Evolutionary conservation across 225 moss, liverwort and hornwort genomes (phyloP), one percentile per base, ranked within the genome.

Genomic region (Climacium dendroides): DNA sequence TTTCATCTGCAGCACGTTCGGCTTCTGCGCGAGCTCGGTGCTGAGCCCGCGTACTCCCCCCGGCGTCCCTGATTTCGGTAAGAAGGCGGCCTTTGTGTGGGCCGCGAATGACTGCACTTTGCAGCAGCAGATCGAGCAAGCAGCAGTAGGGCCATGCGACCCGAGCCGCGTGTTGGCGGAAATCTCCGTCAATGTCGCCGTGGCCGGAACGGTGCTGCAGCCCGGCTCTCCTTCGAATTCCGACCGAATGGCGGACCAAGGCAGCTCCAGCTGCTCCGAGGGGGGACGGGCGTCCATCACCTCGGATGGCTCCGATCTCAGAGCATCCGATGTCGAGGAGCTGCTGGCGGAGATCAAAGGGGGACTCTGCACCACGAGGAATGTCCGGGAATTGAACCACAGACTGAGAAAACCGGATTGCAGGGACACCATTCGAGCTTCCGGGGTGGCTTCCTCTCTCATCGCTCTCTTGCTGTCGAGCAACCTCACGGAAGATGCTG

Each of bases 1-100:
- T 57, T 94, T 92, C 78, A 92, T 94, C 18, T 94, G 94, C 35
- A 89, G 92, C 39, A 94, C 92, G 60, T 94, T 94, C 67, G 94
- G 94, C 52, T 92, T 91, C 81, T 94, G 94, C 64, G 92, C 91
- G 75, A 92, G 86, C 84, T 91, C 94, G 35, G 94, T 94, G 54
- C 48, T 94, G 89, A 92, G 92, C 61, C 94, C 94, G 28, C 92
- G 94, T 34, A 92, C 92, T 25, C 94, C 94, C 28, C 92, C 91
- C 4, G 41, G 89, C 34, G 70, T 83, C 24, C 90, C 90, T 37
- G 92, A 92, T 34, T 92, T 90, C 74, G 90, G 92, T 34, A 83
- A 81, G 39, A 90, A 92, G 87, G 87, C 92, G 2, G 87, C 90
- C 65, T 80, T 89, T 34, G 92, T 92, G 39, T 92, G 90, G 92